Conservation (phyloP, 192 early-diverging fungal species). For the Paraglomus brasilianum region DNA sequence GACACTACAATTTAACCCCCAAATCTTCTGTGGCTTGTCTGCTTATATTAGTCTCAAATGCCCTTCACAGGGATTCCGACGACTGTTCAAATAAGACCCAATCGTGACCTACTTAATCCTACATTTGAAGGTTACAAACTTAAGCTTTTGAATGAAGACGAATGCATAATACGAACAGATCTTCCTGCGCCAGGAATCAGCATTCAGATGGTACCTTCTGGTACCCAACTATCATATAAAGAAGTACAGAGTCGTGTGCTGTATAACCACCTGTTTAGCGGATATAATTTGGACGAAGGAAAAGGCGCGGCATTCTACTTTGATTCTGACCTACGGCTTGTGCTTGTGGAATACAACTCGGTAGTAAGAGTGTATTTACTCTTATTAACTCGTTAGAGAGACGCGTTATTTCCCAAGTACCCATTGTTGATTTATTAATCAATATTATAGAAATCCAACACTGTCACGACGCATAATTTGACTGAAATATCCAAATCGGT, state of each 20-base stretch:
- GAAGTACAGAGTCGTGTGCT: constrained; percentile 62
- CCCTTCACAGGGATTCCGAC: no score
- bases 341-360: constrained; percentile 39
- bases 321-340: constrained; percentile 37
- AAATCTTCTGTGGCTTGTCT: no score
- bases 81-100: no score
- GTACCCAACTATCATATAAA: constrained; percentile 58
- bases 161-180: constrained; percentile 22
- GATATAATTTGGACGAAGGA: constrained; percentile 30
- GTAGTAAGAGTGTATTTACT: constrained; percentile 35
- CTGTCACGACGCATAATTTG: background rate
- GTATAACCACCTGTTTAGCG: constrained; percentile 64
- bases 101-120: constrained; percentile 55
- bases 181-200: constrained; percentile 37
- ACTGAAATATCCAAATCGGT: constrained; percentile 2
- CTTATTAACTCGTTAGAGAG: background rate
- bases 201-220: constrained; percentile 42
- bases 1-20: no score
- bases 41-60: no score
- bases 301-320: constrained; percentile 40
- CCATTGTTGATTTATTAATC: no score
- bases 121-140: constrained; percentile 77
- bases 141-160: constrained; percentile 47
- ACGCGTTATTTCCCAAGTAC: no score
- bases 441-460: background rate